Base-by-base conservation (phyloP, 768 basidiomycete genomes). In the Boletus subparvulus region DNA sequence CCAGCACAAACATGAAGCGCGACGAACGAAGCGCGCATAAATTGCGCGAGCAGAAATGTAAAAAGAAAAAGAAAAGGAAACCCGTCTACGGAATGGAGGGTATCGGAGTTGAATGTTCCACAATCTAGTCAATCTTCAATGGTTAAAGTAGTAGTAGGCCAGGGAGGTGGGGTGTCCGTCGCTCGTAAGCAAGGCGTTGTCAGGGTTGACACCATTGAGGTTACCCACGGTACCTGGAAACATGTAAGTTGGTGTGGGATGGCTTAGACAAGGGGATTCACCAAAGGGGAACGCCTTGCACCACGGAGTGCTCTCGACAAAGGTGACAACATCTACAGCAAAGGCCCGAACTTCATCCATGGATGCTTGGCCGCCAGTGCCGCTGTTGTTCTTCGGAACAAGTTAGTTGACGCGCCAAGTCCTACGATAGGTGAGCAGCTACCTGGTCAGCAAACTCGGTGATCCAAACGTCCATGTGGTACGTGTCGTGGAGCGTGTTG, bases 371-470 rank as follows among this genome's bases (percentile, higher is more conserved):
- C 64, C 54, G 24, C 73, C 75, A 0, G 44, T 47, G 21, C 76
- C 76, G 59, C 67, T 70, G 69, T 82, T 91, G 75, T 86, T 77
- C 83, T 89, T 61, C 12, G 19, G 52, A 32, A 37, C 46, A 30
- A 19, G 39, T 62, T 17, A 59, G 54, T 42, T 24, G 49, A 26
- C 21, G 21, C 3, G 6, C 7, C 28, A 9, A 12, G 43, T 16
- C 33, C 37, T 53, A 33, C 6, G 14, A 28, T 9, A 7, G 12
- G n/a, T 3, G 8, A 37, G 17, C 32, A 56, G 56, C 17, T 61
- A 83, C 88, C 76, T 84, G 76, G 74, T 83, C 85, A 58, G 88
- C 90, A 62, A 82, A 85, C 65, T 94, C 91, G 5, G 88, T 88
- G 55, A 87, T 68, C 76, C 75, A 79, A 54, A 92, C 67, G 21